These are phyloP conservation scores for Penicillium hesseltinei DNA, from an alignment of 2,329 filamentous ascomycete species.

Conservation along the genomic window DNA sequence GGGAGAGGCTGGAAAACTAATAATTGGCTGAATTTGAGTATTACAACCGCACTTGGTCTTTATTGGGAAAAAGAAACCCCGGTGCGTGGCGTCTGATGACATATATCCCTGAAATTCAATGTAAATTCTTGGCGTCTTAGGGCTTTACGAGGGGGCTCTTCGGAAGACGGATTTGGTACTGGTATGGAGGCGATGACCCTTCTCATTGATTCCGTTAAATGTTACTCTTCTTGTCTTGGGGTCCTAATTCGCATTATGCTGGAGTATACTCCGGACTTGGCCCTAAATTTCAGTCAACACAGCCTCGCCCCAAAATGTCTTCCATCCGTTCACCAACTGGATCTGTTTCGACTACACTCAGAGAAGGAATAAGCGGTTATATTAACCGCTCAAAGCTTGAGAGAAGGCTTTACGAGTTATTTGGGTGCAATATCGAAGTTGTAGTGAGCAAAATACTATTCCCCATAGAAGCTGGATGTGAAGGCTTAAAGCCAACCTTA, in stretches of 20 bases:
- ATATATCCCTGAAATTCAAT: not conserved
- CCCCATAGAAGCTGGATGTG: not conserved
- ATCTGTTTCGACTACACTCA: not conserved
- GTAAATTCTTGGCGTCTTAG: not conserved
- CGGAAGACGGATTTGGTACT: not conserved
- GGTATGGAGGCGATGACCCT: not conserved
- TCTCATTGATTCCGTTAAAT: not conserved
- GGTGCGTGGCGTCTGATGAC: not conserved
- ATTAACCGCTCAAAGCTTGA: not conserved
- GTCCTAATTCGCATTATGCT: not conserved
- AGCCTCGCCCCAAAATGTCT: not conserved
- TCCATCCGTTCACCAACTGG: not conserved
- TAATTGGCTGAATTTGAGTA: not conserved
- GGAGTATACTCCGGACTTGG: not conserved
- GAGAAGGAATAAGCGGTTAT: slow-evolving; percentile 1
- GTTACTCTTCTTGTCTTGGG: not conserved
- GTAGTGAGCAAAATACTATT: not conserved
- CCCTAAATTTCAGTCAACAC: not conserved
- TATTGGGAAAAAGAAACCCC: not conserved
- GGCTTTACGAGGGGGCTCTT: not conserved
- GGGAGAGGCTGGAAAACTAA: not conserved
- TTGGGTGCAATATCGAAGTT: not conserved
- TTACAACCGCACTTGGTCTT: not conserved
- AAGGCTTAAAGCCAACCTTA: not conserved
- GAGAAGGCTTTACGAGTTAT: not conserved